A percentile compares a stretch with the other conserved stretches of the same genome.
phyloP scores from a whole-genome alignment of 768 basidiomycete genomes.

The Candolleomyces efflorescens region DNA sequence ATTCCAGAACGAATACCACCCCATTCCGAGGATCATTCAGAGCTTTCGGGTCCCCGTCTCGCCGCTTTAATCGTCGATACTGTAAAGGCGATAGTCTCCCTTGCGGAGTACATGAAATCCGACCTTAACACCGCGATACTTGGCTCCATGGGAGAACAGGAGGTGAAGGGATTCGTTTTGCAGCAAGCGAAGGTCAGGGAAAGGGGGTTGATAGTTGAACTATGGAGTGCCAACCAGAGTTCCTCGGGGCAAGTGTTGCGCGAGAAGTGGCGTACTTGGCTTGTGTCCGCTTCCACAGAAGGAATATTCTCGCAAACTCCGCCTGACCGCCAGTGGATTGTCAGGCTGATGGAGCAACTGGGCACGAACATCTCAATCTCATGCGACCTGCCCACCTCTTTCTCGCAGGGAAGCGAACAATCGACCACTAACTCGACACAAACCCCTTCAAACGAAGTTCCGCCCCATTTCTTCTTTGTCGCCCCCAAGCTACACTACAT shows the following conservation, averaged over 20 bases:
- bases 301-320: neutral
- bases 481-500: conserved; percentile 48
- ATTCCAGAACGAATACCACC: neutral
- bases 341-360: conserved; percentile 43
- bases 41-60: conserved; percentile 21
- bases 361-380: conserved; percentile 33
- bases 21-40: neutral
- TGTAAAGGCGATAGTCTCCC: conserved; percentile 41
- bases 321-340: conserved; percentile 37
- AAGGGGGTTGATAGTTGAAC: conserved; percentile 45
- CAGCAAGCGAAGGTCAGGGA: conserved; percentile 54
- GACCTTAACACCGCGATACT: conserved; percentile 65
- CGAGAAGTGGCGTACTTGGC: conserved; percentile 31
- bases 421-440: neutral
- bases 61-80: conserved; percentile 47
- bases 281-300: conserved; percentile 5
- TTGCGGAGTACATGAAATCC: conserved; percentile 62
- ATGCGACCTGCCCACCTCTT: conserved; percentile 29
- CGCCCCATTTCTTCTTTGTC: conserved; percentile 64
- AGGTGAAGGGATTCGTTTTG: conserved; percentile 45
- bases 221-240: conserved; percentile 37
- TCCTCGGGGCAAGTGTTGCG: conserved; percentile 15
- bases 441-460: conserved; percentile 39
- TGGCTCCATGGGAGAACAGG: conserved; percentile 61
- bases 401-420: neutral